Evolutionary conservation across 768 basidiomycete species (phyloP).

Genomic region (Boletus sensibilis): DNA sequence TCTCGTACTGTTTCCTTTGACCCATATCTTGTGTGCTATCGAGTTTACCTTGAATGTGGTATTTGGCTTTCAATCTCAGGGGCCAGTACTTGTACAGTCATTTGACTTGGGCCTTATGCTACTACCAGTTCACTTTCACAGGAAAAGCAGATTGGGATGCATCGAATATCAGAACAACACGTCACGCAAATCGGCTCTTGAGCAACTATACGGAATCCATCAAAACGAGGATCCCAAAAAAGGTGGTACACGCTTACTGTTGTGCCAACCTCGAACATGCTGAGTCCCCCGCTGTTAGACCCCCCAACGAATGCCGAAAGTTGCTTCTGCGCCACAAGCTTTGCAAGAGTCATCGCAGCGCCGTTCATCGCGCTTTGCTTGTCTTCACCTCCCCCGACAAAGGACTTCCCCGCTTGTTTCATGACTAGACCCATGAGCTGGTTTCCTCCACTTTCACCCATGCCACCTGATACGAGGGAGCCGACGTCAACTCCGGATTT

Average conservation of each 20-base stretch:
- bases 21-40: not conserved
- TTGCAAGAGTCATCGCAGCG: conserved; percentile 84
- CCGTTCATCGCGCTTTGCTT: conserved; percentile 86
- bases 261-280: conserved; percentile 47
- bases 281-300: conserved; percentile 66
- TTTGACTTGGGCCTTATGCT: not conserved
- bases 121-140: not conserved
- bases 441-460: conserved; percentile 48
- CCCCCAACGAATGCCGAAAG: conserved; percentile 47
- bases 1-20: not conserved
- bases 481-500: conserved; percentile 34
- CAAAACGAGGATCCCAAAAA: not conserved
- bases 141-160: not conserved
- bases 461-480: conserved; percentile 28
- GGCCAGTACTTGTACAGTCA: not conserved
- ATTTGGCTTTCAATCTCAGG: not conserved
- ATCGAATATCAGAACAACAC: not conserved
- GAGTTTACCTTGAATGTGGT: not conserved
- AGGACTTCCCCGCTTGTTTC: conserved; percentile 74
- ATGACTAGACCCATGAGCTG: conserved; percentile 84
- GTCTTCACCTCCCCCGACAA: conserved; percentile 55
- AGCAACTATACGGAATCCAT: conserved; percentile 9
- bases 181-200: conserved; percentile 16
- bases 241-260: conserved; percentile 40
- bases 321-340: conserved; percentile 71